Percentiles rank a stretch among this genome's conserved stretches.
phyloP scores from a whole-genome alignment of 2,329 filamentous ascomycete species.

The Stromatinia cepivora region DNA sequence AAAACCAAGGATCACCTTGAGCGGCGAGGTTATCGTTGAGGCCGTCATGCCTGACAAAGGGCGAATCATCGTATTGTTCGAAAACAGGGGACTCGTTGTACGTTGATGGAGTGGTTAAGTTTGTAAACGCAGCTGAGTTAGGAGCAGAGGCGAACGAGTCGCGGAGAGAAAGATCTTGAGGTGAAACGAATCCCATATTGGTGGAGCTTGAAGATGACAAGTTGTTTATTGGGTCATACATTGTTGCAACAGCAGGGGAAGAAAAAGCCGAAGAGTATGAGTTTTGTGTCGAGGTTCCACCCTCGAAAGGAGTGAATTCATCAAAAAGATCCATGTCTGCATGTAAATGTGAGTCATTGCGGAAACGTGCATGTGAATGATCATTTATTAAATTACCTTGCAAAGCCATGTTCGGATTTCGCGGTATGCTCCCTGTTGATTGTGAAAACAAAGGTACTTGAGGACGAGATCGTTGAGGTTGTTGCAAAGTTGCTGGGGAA shows the following conservation, averaged over 20 bases:
- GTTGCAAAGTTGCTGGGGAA: slow-evolving; percentile 58
- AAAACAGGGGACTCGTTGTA: slow-evolving; percentile 76
- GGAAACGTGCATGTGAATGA: slow-evolving; percentile 26
- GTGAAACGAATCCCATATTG: slow-evolving; percentile 74
- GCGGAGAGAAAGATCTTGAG: slow-evolving; percentile 74
- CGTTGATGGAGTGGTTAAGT: slow-evolving; percentile 80
- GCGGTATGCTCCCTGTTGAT: slow-evolving; percentile 53
- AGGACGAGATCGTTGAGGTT: slow-evolving; percentile 57
- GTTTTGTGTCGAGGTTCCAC: slow-evolving; percentile 37
- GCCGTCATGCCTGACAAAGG: slow-evolving; percentile 64
- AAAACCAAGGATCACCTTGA: slow-evolving; percentile 62
- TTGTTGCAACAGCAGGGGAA: slow-evolving; percentile 43
- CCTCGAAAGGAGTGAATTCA: slow-evolving; percentile 58
- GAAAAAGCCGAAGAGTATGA: slow-evolving; percentile 37
- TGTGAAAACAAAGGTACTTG: slow-evolving; percentile 72
- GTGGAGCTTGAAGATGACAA: slow-evolving; percentile 47
- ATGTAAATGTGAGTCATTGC: slow-evolving; percentile 36
- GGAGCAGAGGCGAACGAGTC: slow-evolving; percentile 73
- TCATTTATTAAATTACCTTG: slow-evolving; percentile 50
- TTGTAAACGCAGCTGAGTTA: slow-evolving; percentile 78
- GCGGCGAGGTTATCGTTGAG: slow-evolving; percentile 3
- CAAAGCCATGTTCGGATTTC: slow-evolving; percentile 53
- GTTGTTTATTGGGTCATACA: slow-evolving; percentile 52
- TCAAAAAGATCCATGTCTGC: slow-evolving; percentile 58
- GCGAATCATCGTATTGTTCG: slow-evolving; percentile 71